phyloP scores from a whole-genome alignment of 306 rosid genomes.

The Abrus precatorius region DNA sequence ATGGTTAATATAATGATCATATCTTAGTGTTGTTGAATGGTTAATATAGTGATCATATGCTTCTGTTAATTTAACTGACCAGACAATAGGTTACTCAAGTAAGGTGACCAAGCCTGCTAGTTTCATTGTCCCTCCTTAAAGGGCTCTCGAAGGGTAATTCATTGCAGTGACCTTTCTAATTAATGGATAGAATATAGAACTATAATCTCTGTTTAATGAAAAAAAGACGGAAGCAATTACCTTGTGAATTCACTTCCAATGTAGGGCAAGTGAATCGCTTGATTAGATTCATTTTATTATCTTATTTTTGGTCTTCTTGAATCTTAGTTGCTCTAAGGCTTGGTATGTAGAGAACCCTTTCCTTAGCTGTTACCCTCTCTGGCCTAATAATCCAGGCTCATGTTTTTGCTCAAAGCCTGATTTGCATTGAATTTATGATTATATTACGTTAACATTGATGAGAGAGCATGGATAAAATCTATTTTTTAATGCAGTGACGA shows the following conservation, averaged over 20 bases:
- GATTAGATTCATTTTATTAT: slow-evolving; percentile 21
- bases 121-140: slow-evolving; percentile 66
- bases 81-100: slow-evolving; percentile 71
- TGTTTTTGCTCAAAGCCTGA: background rate
- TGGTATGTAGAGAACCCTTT: slow-evolving; percentile 32
- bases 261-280: slow-evolving; percentile 8
- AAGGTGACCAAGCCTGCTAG: slow-evolving; percentile 53
- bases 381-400: slow-evolving; percentile 21
- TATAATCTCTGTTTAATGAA: slow-evolving; percentile 16
- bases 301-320: slow-evolving; percentile 35
- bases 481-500: background rate
- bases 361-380: background rate
- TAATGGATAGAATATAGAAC: slow-evolving; percentile 29
- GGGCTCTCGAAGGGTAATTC: slow-evolving; percentile 82
- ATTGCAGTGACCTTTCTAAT: slow-evolving; percentile 35
- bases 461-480: slow-evolving; percentile 18
- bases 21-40: background rate
- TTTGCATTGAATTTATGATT: slow-evolving; percentile 12
- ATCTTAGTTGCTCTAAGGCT: slow-evolving; percentile 1
- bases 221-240: slow-evolving; percentile 31
- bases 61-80: slow-evolving; percentile 56
- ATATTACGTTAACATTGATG: slow-evolving; percentile 28
- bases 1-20: slow-evolving; percentile 49
- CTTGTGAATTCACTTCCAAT: slow-evolving; percentile 33
- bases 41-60: slow-evolving; percentile 49